Evolutionary conservation across 495 filamentous ascomycete genomes (phyloP).

Genomic region (Tuber magnatum): DNA sequence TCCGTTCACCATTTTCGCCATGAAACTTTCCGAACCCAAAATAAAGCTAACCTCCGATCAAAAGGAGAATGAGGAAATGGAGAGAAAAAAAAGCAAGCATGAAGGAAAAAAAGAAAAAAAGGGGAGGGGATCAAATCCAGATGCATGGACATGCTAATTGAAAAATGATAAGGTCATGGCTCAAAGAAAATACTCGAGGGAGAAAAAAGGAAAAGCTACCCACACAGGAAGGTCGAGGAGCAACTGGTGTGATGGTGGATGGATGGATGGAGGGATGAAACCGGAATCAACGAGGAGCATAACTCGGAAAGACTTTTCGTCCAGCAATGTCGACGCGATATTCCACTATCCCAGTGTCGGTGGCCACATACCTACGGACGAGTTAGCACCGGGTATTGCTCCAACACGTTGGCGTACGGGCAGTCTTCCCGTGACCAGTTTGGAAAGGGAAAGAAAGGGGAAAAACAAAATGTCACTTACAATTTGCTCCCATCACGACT

Average conservation of each 20-base stretch:
- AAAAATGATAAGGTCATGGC: slow-evolving; percentile 17
- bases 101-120: background rate
- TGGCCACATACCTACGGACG: slow-evolving; percentile 37
- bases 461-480: slow-evolving; percentile 18
- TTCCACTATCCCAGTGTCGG: slow-evolving; percentile 39
- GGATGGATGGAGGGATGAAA: background rate
- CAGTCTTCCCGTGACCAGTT: background rate
- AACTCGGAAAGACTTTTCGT: slow-evolving; percentile 35
- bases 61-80: slow-evolving; percentile 5
- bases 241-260: background rate
- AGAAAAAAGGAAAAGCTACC: slow-evolving; percentile 12
- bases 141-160: slow-evolving; percentile 10
- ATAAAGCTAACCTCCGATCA: slow-evolving; percentile 6
- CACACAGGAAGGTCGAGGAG: slow-evolving; percentile 3
- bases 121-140: background rate
- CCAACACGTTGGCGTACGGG: background rate
- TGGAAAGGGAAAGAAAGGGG: background rate
- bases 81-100: slow-evolving; percentile 6
- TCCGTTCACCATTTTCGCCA: slow-evolving; percentile 4
- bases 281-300: slow-evolving; percentile 16
- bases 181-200: slow-evolving; percentile 14
- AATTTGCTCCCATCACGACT: slow-evolving; percentile 40
- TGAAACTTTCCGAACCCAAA: slow-evolving; percentile 29
- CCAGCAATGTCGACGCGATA: slow-evolving; percentile 36
- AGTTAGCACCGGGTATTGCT: background rate